These are phyloP conservation scores for Solidago caesia DNA, from an alignment of 129 eudicot species.

Conservation along the genomic window DNA sequence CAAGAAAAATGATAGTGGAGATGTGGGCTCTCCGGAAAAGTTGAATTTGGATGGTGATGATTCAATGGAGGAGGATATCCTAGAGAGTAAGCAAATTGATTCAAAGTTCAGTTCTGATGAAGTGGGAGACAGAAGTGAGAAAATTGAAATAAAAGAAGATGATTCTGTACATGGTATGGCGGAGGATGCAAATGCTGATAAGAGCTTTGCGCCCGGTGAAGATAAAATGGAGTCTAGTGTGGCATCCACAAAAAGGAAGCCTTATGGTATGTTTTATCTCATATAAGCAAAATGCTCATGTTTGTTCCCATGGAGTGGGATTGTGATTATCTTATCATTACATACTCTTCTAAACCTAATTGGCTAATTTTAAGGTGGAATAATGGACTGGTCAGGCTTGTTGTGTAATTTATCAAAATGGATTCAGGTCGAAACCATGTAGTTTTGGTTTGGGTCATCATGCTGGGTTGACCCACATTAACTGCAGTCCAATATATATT, in stretches of 20 bases:
- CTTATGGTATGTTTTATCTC: constrained; percentile 42
- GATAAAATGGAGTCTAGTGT: constrained; percentile 32
- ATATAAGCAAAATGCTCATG: background rate
- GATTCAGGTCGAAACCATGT: no score
- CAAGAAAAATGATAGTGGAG: constrained; percentile 55
- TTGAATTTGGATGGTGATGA: constrained; percentile 72
- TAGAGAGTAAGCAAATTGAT: constrained; percentile 62
- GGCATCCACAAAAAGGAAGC: constrained; percentile 56
- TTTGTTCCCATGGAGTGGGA: background rate
- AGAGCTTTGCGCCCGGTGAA: constrained; percentile 22
- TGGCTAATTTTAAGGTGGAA: no score
- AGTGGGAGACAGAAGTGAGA: constrained; percentile 34
- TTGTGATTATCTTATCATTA: background rate
- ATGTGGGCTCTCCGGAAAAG: constrained; percentile 55
- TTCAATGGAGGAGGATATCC: constrained; percentile 65
- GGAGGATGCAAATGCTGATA: constrained; percentile 38
- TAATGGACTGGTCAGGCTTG: no score
- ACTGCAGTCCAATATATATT: no score
- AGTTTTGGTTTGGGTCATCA: no score
- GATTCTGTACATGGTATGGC: constrained; percentile 39
- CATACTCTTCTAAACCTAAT: background rate
- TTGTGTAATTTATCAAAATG: no score
- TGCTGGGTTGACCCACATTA: no score
- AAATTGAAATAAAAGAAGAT: constrained; percentile 44
- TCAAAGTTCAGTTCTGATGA: constrained; percentile 40